These are phyloP conservation scores for Azolla pinnata DNA, from an alignment of 75 land plant species.

Conservation along the genomic window DNA sequence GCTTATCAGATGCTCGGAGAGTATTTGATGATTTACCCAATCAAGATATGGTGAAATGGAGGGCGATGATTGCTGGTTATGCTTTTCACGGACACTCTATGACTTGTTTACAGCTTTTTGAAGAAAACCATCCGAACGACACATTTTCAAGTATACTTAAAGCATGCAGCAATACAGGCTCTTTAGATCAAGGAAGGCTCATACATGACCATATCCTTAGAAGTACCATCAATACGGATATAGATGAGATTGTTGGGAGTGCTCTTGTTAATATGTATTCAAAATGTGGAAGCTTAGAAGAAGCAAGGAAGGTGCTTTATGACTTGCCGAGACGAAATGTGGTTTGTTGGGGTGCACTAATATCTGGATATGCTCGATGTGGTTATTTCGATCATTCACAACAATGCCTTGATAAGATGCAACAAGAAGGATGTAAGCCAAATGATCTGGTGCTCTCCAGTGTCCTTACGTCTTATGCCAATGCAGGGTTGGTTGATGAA, in stretches of 20 bases:
- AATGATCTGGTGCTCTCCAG: not conserved
- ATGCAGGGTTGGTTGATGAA: not conserved
- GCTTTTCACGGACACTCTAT: constrained; percentile 15
- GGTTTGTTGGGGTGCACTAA: too few species aligned
- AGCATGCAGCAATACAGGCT: constrained; percentile 13
- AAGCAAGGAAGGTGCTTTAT: constrained; percentile 12
- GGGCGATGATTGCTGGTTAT: constrained; percentile 31
- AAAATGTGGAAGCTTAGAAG: constrained; percentile 26
- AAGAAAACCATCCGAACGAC: not conserved
- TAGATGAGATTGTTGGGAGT: constrained; percentile 18
- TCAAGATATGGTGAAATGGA: constrained; percentile 24
- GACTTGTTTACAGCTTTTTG: constrained; percentile 12
- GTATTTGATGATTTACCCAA: constrained; percentile 21
- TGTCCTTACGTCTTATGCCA: not conserved
- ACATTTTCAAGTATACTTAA: constrained; percentile 16
- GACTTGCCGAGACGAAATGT: constrained; percentile 2
- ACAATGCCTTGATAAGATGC: constrained; percentile 5
- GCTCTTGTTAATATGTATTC: constrained; percentile 35
- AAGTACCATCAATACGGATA: constrained; percentile 5
- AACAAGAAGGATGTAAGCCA: not conserved
- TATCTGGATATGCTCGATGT: too few species aligned
- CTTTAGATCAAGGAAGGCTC: constrained; percentile 10
- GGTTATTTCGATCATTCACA: not conserved
- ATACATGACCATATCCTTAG: constrained; percentile 21
- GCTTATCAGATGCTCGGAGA: constrained; percentile 19